Conservation (phyloP, 1,139 yeast species). For the Debaryomyces robertsiae region DNA sequence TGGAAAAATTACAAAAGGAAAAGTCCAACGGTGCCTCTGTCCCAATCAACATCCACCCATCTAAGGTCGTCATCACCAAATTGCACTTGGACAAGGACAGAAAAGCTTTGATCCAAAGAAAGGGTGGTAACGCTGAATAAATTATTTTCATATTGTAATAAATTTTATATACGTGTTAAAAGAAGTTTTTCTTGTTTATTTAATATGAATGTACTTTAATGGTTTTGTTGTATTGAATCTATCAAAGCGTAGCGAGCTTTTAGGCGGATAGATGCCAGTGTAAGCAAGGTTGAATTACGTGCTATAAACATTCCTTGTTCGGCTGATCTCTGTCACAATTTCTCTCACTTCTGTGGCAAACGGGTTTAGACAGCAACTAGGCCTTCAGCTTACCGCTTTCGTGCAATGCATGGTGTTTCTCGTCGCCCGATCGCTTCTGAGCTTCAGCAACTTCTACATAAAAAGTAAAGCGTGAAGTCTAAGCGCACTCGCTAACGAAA, state of each 20-base stretch:
- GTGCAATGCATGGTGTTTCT: too few species aligned
- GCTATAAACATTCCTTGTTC: too few species aligned
- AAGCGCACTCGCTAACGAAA: slow-evolving; percentile 6
- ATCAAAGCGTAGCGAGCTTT: background rate
- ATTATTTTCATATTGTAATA: slow-evolving; percentile 17
- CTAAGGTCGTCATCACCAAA: slow-evolving; percentile 98
- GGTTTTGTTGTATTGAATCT: slow-evolving; percentile 14
- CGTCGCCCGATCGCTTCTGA: too few species aligned
- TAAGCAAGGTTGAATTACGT: too few species aligned
- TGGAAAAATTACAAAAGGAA: slow-evolving; percentile 97
- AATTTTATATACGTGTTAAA: slow-evolving; percentile 49
- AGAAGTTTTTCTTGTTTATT: slow-evolving; percentile 37
- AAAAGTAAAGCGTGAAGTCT: background rate
- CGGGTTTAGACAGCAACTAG: too few species aligned
- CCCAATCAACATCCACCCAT: slow-evolving; percentile 97
- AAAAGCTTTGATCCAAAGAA: slow-evolving; percentile 85
- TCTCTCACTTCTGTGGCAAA: too few species aligned
- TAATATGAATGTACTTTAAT: slow-evolving; percentile 29
- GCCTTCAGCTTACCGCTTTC: too few species aligned
- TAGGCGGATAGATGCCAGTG: background rate
- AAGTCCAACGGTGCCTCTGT: slow-evolving; percentile 98
- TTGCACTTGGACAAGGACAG: slow-evolving; percentile 98
- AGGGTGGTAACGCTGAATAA: slow-evolving; percentile 43
- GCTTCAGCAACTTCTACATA: too few species aligned
- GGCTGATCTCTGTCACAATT: too few species aligned